Evolutionary conservation across 305 asterid genomes (phyloP), one percentile per base, ranked within the genome.

Genomic region (Fraxinus floribunda): DNA sequence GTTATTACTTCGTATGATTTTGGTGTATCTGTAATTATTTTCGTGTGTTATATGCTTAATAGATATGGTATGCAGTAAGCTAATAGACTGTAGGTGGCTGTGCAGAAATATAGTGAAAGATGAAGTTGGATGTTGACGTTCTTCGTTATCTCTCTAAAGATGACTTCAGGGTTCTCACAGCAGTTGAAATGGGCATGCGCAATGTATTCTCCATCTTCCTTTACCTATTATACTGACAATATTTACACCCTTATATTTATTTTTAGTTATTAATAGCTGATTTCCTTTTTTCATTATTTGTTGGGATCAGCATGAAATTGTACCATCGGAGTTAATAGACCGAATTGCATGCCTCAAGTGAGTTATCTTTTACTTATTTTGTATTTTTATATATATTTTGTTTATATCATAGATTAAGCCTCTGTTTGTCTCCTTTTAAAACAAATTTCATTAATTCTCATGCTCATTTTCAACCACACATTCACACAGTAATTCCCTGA

Each of bases 101-200:
- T 64, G 75, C 38, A 68, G 39, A 68, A 30, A 22, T 68, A 29
- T 11, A 29, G 75, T 29, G 8, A 39, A 87, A 30, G 78, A 95
- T 94, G 98, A 96, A 96, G 95, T 80, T 96, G 88, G 94, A 96
- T 74, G 99, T 96, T 74, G 72, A 94, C 20, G 98, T 90, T 20
- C 79, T 96, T 89, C 85, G 99, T 64, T 93, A 93, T 83, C 94
- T 96, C 24, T 90, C 98, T 64, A 96, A 87, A 85, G 99, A 96
- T 85, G 99, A 96, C 83, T 96, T 96, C 83, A 89, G 98, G 89
- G 97, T 92, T 86, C 97, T 96, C 71, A 93, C 99, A 2, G 98
- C 98, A 18, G 98, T 96, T 72, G 99, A 96, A 77, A 88, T 93
- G 99, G 99, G 99, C 62, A 93, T 94, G 99, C 95, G 98, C 83